Base-by-base conservation (phyloP, 148 eudicot genomes). In the Diospyros kaki region DNA sequence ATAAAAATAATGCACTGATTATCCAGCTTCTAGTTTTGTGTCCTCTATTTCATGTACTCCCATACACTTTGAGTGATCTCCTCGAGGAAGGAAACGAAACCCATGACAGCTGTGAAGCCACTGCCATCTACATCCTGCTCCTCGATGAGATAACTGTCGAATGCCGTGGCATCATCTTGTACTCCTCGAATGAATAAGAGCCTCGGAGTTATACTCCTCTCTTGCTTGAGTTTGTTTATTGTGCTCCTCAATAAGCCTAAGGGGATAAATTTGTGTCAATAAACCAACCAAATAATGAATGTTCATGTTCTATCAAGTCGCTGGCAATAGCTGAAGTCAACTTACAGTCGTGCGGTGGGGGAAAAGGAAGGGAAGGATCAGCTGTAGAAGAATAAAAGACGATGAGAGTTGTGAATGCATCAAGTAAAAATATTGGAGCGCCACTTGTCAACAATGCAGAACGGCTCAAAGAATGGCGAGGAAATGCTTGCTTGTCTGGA, bases 331-430 rank as follows among this genome's bases (percentile, higher is more conserved):
- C 46, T 18, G 10, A 52, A 45, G 17, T 13, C 2, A 55, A 84
- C 98, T 95, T 88, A 95, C 98, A 90, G 80, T 95, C 94, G 15
- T 92, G 98, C 45, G 98, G 98, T 43, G 98, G 98, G 68, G 98
- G 98, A 72, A 81, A 95, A 60, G 97, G 98, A 61, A 95, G 85
- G 53, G 91, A 71, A 76, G 97, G 86, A 75, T 92, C 94, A 10
- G 98, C 98, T 76, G 94, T 86, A 28, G 98, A 89, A 13, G 98
- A 86, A 77, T 95, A 95, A 67, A 92, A 95, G 83, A 95, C 98
- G 66, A 95, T 88, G 75, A 95, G 85, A 55, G 86, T 89, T 64
- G 96, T 95, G 67, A 92, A 95, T 39, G 96, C 98, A 76, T 95
- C 98, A 1, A 95, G 91, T 77, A 95, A 89, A 80, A 95, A 95